Evolutionary conservation across 1,284 basidiomycete genomes (phyloP), one percentile per base, ranked within the genome.

Genomic region (Boletellus sp.): DNA sequence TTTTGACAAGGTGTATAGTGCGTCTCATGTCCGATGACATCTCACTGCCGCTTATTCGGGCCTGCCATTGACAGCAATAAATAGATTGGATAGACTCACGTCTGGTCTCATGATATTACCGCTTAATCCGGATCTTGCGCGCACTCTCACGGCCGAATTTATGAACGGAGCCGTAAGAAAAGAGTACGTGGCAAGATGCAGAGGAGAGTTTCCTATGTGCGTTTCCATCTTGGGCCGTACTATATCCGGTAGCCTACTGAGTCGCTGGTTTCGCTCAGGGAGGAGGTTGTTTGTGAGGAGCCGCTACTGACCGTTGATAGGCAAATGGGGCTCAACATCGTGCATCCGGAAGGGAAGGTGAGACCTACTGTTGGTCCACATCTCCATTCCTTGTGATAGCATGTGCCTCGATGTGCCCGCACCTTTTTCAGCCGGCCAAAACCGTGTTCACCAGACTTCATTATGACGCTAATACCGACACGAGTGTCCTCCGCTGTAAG

Each of bases 101-200:
- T 95, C 92, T 0, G 96, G 96, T 5, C 76, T 98, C 45, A 95
- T 99, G 94, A 91, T 99, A 54, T 77, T 97, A 44, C 91, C 93
- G 0, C 74, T 94, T 11, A 86, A 84, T 11, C 73, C 83, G 2
- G 71, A 80, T 37, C 78, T 88, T 21, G 91, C 94, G 0, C 76
- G 82, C 17, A 67, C 73, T 14, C 72, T 99, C 19, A 85, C 91
- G 1, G 74, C 78, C 11, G 91, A 95, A 68, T 98, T 99, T 63
- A 74, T 80, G 50, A 78, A 80, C 6, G 89, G 91, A 0, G 79
- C 78, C 14, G 84, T 97, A 36, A 78, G 79, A 53, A 97, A 97
- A 69, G 92, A 95, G 61, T 97, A 97, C 59, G 77, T 97, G 32
- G 92, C 94, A 2, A 76, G 93, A 41, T 91, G 88, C 45, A 77